Evolutionary conservation across 2,329 filamentous ascomycete genomes (phyloP).

Genomic region (Aureobasidium sp.): DNA sequence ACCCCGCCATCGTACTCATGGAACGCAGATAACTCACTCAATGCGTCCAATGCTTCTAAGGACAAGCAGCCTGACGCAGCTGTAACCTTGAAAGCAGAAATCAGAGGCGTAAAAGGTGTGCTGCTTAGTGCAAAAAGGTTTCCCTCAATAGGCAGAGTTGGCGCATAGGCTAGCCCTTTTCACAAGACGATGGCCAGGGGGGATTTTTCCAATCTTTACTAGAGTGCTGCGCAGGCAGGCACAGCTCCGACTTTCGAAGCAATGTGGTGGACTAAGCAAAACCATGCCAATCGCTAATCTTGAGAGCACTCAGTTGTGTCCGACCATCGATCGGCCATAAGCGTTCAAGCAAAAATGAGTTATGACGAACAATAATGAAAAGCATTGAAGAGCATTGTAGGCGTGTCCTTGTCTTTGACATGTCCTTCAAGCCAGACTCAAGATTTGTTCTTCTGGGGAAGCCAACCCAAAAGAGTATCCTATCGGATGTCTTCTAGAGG

Average conservation of each 20-base stretch:
- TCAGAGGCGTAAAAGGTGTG: slow-evolving; percentile 71
- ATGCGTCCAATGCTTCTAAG: slow-evolving; percentile 21
- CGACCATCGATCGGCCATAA: neutral
- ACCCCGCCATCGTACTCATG: slow-evolving; percentile 23
- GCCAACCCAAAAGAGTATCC: no score
- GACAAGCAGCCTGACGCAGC: slow-evolving; percentile 60
- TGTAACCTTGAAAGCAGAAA: slow-evolving; percentile 64
- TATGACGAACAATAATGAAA: no score
- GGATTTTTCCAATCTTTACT: no score
- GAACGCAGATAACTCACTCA: slow-evolving; percentile 27
- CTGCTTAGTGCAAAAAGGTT: slow-evolving; percentile 69
- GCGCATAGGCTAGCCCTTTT: neutral
- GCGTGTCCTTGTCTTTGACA: no score
- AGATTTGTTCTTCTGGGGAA: no score
- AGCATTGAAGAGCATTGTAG: no score
- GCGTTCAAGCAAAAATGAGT: neutral
- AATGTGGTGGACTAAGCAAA: neutral
- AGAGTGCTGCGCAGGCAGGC: no score
- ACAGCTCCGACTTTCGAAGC: neutral
- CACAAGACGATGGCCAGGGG: neutral
- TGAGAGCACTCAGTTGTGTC: no score
- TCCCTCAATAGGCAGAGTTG: slow-evolving; percentile 31
- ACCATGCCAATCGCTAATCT: neutral
- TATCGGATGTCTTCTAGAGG: no score
- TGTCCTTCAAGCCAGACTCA: no score